Percentiles rank a stretch among this genome's conserved stretches.
These are phyloP conservation scores for Pyrenula massariospora DNA, from an alignment of 495 filamentous ascomycete genomes.

Conservation along the genomic window DNA sequence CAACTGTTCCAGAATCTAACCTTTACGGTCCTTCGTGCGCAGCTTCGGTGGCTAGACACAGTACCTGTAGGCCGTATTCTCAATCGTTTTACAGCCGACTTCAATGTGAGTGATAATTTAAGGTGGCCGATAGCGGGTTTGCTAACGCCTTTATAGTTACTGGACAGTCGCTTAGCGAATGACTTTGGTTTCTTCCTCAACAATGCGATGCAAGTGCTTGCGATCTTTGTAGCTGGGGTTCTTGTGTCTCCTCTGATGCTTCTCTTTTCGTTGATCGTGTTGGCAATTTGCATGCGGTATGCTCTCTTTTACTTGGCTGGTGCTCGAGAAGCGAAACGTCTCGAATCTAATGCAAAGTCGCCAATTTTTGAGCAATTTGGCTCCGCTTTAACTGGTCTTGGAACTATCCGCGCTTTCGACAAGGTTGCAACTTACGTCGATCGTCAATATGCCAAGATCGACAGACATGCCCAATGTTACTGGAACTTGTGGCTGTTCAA, in stretches of 20 bases:
- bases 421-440: conserved; percentile 51
- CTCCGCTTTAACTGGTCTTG: conserved; percentile 55
- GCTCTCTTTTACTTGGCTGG: conserved; percentile 51
- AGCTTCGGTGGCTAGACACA: conserved; percentile 69
- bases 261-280: conserved; percentile 11
- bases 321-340: conserved; percentile 64
- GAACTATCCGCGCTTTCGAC: conserved; percentile 65
- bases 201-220: conserved; percentile 23
- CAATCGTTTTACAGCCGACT: conserved; percentile 73
- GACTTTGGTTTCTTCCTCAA: conserved; percentile 44
- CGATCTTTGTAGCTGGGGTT: conserved; percentile 20
- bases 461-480: conserved; percentile 47
- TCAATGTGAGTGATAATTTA: conserved; percentile 22
- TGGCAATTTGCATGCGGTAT: conserved; percentile 39
- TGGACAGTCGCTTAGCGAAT: conserved; percentile 53
- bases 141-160: conserved; percentile 12
- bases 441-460: conserved; percentile 54
- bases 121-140: background rate
- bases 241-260: conserved; percentile 21
- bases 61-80: conserved; percentile 67
- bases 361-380: conserved; percentile 72
- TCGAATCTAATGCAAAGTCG: conserved; percentile 61
- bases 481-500: conserved; percentile 64
- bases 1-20: conserved; percentile 52
- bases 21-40: conserved; percentile 54